Conservation (phyloP, 225 moss, liverwort and hornwort species). For the Pseudisothecium myosuroides region DNA sequence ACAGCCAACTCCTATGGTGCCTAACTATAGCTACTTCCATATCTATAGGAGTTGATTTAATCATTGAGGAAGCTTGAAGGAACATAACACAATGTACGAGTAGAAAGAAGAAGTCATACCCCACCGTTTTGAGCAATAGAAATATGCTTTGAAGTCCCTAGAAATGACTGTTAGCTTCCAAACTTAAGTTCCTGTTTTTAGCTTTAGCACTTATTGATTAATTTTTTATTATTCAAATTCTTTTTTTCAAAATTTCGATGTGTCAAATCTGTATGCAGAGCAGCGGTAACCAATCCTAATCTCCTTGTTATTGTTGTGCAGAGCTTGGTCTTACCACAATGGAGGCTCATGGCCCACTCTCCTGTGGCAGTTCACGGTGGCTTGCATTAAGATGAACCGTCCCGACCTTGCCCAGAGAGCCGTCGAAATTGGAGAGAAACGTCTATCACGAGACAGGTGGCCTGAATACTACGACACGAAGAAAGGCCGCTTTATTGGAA, state of each 20-base stretch:
- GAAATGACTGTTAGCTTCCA: background rate
- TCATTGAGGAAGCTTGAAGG: background rate
- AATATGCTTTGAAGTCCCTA: background rate
- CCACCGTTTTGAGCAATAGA: background rate
- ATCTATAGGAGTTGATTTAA: background rate
- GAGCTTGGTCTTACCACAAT: conserved; percentile 97
- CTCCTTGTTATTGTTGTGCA: background rate
- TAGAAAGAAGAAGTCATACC: background rate
- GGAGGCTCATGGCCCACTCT: conserved; percentile 92
- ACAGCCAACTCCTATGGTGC: background rate
- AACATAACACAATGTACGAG: no score
- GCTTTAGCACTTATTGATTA: background rate
- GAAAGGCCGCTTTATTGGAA: conserved; percentile 66
- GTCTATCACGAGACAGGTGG: conserved; percentile 68
- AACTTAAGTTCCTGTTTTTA: background rate
- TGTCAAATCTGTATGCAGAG: background rate
- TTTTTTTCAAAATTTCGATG: no score
- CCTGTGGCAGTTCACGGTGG: conserved; percentile 94
- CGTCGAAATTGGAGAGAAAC: conserved; percentile 54
- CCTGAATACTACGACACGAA: conserved; percentile 92
- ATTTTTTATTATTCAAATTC: background rate
- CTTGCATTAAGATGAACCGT: conserved; percentile 84
- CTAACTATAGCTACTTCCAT: background rate
- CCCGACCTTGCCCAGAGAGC: conserved; percentile 64
- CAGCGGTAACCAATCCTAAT: background rate